Evolutionary conservation across 768 basidiomycete genomes (phyloP).

Genomic region (Pholiota molesta): DNA sequence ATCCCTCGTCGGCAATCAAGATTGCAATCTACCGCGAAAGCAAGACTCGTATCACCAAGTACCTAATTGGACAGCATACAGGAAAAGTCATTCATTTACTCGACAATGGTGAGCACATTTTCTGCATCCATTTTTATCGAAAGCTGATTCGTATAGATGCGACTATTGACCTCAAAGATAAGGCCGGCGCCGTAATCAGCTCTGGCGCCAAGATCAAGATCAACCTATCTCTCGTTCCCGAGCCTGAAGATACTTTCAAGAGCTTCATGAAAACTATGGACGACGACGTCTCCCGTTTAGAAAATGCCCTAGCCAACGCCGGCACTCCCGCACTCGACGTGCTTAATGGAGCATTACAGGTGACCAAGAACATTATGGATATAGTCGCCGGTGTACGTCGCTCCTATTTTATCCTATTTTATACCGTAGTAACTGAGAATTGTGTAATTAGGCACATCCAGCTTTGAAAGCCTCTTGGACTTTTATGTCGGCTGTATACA

Average conservation of each 20-base stretch:
- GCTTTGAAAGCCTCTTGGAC: too few relatives aligned
- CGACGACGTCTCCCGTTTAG: background rate
- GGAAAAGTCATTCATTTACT: background rate
- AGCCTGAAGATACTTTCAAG: background rate
- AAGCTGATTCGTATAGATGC: too few relatives aligned
- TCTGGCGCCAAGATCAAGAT: background rate
- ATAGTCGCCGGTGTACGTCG: background rate
- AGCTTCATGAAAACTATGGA: background rate
- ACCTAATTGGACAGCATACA: background rate
- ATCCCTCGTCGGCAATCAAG: too few relatives aligned
- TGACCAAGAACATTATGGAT: background rate
- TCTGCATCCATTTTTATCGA: too few relatives aligned
- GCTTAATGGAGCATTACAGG: background rate
- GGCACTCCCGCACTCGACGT: background rate
- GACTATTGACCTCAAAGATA: too few relatives aligned
- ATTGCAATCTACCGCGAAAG: too few relatives aligned
- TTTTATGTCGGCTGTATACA: too few relatives aligned
- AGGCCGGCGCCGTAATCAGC: background rate
- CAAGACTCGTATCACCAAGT: too few relatives aligned
- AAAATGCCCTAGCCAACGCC: too few relatives aligned
- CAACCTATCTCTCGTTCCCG: background rate
- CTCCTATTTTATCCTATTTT: background rate
- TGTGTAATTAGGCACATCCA: background rate
- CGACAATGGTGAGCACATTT: too few relatives aligned
- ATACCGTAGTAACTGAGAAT: background rate